These are phyloP conservation scores for Myxozyma geophila DNA, from an alignment of 805 yeast species.

Conservation along the genomic window DNA sequence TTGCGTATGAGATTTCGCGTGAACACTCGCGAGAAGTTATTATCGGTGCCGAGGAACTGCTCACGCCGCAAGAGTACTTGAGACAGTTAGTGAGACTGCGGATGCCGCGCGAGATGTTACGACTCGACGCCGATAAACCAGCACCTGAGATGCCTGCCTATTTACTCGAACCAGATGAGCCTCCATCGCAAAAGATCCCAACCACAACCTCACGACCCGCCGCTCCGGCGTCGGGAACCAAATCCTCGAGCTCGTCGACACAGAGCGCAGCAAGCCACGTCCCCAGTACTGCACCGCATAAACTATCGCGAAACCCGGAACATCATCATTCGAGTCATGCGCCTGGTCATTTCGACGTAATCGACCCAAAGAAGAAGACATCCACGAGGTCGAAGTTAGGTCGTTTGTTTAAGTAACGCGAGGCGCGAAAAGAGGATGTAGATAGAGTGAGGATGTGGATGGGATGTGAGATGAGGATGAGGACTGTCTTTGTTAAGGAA, in stretches of 20 bases:
- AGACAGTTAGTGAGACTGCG: constrained; percentile 41
- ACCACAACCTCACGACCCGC: neutral
- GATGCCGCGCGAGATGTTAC: constrained; percentile 41
- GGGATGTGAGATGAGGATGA: too few relatives aligned
- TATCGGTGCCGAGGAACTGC: constrained; percentile 77
- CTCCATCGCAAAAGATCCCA: constrained; percentile 3
- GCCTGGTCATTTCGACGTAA: constrained; percentile 34
- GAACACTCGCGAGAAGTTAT: constrained; percentile 71
- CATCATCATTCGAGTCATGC: constrained; percentile 31
- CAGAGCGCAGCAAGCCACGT: constrained; percentile 11
- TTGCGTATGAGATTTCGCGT: constrained; percentile 70
- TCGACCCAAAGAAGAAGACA: constrained; percentile 27
- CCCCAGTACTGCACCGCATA: constrained; percentile 31
- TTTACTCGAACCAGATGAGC: constrained; percentile 42
- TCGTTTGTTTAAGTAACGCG: constrained; percentile 10
- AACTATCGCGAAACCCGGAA: constrained; percentile 29
- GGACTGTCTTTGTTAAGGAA: too few relatives aligned
- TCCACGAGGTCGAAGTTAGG: constrained; percentile 15
- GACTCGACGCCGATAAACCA: constrained; percentile 43
- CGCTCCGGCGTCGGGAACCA: constrained; percentile 4
- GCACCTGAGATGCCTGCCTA: constrained; percentile 42
- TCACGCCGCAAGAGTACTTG: constrained; percentile 50
- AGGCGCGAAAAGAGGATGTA: too few relatives aligned
- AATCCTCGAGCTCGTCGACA: constrained; percentile 1
- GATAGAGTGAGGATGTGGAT: too few relatives aligned